Percentiles rank a stretch among this genome's conserved stretches.
Conservation (phyloP, 805 yeast genomes). For the Brettanomyces naardenensis region DNA sequence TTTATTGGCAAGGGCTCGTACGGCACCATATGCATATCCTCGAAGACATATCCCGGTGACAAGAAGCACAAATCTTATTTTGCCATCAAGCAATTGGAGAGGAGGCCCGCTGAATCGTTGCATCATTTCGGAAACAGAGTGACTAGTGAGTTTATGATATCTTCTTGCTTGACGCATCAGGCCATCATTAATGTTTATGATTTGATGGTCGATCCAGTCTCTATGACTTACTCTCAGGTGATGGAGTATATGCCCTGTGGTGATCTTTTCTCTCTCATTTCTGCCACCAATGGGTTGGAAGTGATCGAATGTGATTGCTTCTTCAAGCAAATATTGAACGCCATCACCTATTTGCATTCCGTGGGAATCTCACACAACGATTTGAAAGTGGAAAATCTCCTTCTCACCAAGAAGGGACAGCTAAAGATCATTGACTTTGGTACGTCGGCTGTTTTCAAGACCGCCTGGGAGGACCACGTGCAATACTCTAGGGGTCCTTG, state of each 20-base stretch:
- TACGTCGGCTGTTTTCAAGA: slow-evolving; percentile 81
- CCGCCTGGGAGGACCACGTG: slow-evolving; percentile 78
- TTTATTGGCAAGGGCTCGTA: slow-evolving; percentile 41
- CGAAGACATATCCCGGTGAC: slow-evolving; percentile 32
- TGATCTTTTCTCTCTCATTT: slow-evolving; percentile 57
- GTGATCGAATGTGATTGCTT: slow-evolving; percentile 79
- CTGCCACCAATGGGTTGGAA: slow-evolving; percentile 44
- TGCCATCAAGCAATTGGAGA: slow-evolving; percentile 73
- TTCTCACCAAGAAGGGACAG: slow-evolving; percentile 59
- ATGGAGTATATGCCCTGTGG: slow-evolving; percentile 96
- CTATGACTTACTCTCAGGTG: slow-evolving; percentile 74
- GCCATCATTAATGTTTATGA: slow-evolving; percentile 75
- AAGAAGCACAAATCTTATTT: slow-evolving; percentile 38
- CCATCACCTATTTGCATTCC: slow-evolving; percentile 76
- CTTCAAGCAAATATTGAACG: slow-evolving; percentile 77
- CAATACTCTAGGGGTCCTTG: slow-evolving; percentile 67
- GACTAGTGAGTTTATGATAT: slow-evolving; percentile 85
- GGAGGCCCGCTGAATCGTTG: slow-evolving; percentile 49
- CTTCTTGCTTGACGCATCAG: slow-evolving; percentile 65
- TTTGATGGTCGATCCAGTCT: slow-evolving; percentile 62
- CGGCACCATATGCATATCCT: slow-evolving; percentile 38
- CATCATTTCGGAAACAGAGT: slow-evolving; percentile 60
- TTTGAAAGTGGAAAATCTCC: slow-evolving; percentile 78
- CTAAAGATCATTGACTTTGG: slow-evolving; percentile 82
- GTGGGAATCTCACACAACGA: slow-evolving; percentile 95